Percentiles rank a stretch among this genome's conserved stretches.
Evolutionary conservation across 1,284 basidiomycete genomes (phyloP).

Genomic region (Salmacisia buchloeana): DNA sequence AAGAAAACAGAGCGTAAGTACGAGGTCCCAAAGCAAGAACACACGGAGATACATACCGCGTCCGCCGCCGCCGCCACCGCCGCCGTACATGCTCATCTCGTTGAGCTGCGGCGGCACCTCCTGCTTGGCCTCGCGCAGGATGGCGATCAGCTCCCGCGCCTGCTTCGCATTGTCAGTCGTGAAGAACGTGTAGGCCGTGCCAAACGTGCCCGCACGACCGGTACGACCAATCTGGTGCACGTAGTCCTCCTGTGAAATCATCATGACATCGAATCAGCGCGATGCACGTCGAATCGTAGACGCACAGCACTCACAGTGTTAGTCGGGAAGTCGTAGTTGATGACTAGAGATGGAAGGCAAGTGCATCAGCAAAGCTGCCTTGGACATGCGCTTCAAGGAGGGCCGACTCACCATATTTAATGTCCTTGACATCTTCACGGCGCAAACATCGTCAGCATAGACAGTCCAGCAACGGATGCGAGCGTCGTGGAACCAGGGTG

Average conservation of each 20-base stretch:
- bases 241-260: constrained; percentile 61
- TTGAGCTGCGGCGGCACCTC: constrained; percentile 79
- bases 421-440: constrained; percentile 79
- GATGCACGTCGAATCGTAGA: not conserved
- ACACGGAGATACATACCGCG: not conserved
- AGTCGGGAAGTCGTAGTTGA: constrained; percentile 92
- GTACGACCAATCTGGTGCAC: constrained; percentile 82
- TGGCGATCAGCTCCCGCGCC: constrained; percentile 81
- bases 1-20: constrained; percentile 11
- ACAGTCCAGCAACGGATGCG: not conserved
- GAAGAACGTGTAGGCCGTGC: constrained; percentile 92
- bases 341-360: constrained; percentile 21
- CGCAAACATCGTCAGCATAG: not conserved
- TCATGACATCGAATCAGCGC: not conserved
- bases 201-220: constrained; percentile 65
- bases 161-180: constrained; percentile 76
- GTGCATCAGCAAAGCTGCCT: not conserved
- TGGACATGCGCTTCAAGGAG: too few species aligned
- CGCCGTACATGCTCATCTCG: constrained; percentile 81
- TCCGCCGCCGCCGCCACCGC: constrained; percentile 38
- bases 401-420: constrained; percentile 71
- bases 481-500: not conserved
- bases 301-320: constrained; percentile 60
- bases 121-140: constrained; percentile 84
- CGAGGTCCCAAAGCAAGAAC: not conserved